Percentiles rank a stretch among this genome's conserved stretches.
Evolutionary conservation across 768 basidiomycete genomes (phyloP).

Genomic region (Phylloporus sp.): DNA sequence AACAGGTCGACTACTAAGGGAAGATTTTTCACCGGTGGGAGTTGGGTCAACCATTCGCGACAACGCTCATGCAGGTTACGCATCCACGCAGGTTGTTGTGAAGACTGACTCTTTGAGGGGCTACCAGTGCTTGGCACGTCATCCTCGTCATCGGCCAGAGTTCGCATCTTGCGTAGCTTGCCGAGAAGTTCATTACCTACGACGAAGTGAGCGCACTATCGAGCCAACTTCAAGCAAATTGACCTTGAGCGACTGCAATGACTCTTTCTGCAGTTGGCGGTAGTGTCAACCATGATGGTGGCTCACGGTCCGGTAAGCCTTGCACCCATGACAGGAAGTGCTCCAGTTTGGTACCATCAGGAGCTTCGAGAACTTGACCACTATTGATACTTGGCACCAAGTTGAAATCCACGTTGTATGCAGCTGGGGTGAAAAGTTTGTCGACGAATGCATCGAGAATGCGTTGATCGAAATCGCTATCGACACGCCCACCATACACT

Average conservation of each 20-base stretch:
- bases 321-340: constrained; percentile 91
- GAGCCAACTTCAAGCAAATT: constrained; percentile 8
- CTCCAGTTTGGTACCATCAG: constrained; percentile 90
- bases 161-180: constrained; percentile 92
- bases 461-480: constrained; percentile 92
- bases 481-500: constrained; percentile 90
- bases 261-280: constrained; percentile 90
- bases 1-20: background rate
- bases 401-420: constrained; percentile 92
- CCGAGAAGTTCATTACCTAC: constrained; percentile 76
- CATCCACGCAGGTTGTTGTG: constrained; percentile 95
- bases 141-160: constrained; percentile 82
- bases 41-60: constrained; percentile 71
- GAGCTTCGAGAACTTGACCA: constrained; percentile 59
- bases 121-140: constrained; percentile 48
- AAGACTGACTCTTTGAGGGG: constrained; percentile 58
- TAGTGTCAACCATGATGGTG: constrained; percentile 91
- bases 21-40: constrained; percentile 61
- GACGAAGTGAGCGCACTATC: constrained; percentile 5
- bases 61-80: constrained; percentile 75
- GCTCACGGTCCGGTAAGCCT: constrained; percentile 85
- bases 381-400: constrained; percentile 67
- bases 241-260: constrained; percentile 89
- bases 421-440: constrained; percentile 76
- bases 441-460: constrained; percentile 94